Evolutionary conservation across 1,284 basidiomycete genomes (phyloP), one percentile per base, ranked within the genome.

Genomic region (Tylopilus sp.): DNA sequence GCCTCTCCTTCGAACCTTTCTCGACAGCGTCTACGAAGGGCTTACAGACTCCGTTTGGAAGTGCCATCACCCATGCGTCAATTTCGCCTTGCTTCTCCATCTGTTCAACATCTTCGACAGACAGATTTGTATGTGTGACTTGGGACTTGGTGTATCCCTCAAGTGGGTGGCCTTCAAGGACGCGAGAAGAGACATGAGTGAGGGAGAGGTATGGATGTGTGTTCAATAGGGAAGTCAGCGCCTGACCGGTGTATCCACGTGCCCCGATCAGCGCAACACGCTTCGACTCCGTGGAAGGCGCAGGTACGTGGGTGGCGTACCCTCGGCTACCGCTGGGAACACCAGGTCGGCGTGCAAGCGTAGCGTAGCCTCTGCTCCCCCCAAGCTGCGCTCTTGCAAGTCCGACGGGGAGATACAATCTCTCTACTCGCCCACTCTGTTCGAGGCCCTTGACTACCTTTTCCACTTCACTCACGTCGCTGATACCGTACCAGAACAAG

Each of bases 1-100:
- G 66, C 49, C 76, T 74, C 66, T 81, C 81, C 55, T 69, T 75
- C 12, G 86, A 80, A 2, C 84, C 84, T 29, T 75, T 75, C 63
- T 97, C 92, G 43, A 99, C 75, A 12, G 96, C 97, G 64, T 97
- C 94, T 16, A 99, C 94, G 63, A 97, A 99, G 0, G 95, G 94
- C 73, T 96, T 96, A 76, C 92, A 92, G 25, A 95, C 82, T 15
- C 96, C 97, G 63, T 99, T 99, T 28, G 96, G 96, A 37, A 99
- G 79, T 1, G 96, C 96, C 92, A 97, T 96, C 51, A 99, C 82
- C 92, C 94, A 97, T 10, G 92, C 94, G 65, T 97, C 94, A 18
- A 97, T 91, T 62, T 88, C 87, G 21, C 89, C 86, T 49, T 82
- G 75, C 70, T 86, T 84, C 70, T 95, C 94, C 84, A 97, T 90